Conservation (phyloP, 257 asterid species). For the Marsdenia floribunda region DNA sequence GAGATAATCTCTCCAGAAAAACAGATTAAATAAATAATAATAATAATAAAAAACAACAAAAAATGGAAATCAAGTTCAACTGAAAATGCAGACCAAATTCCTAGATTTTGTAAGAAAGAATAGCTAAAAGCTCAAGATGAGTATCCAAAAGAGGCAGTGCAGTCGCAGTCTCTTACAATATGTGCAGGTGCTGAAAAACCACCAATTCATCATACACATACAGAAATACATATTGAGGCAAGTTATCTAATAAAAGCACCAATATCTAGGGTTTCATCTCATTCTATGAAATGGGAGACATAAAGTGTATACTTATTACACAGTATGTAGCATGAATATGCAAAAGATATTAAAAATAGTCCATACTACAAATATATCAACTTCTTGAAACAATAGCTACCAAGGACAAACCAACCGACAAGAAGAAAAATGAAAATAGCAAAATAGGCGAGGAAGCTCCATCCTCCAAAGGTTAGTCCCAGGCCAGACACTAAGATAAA, state of each 20-base stretch:
- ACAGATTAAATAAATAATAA: not conserved
- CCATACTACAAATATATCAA: slow-evolving; percentile 50
- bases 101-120: not conserved
- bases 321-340: no score
- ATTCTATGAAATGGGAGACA: not conserved
- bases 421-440: slow-evolving; percentile 47
- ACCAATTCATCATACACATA: not conserved
- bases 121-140: not conserved
- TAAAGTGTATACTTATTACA: not conserved
- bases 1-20: not conserved
- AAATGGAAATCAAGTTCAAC: not conserved
- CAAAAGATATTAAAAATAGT: not conserved
- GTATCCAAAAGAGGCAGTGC: not conserved
- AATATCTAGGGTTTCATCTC: not conserved
- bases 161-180: not conserved
- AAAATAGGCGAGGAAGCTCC: slow-evolving; percentile 46
- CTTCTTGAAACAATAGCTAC: slow-evolving; percentile 65
- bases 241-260: not conserved
- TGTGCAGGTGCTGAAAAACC: not conserved
- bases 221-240: not conserved
- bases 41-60: not conserved
- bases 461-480: slow-evolving; percentile 69
- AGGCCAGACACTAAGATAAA: slow-evolving; percentile 44
- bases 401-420: slow-evolving; percentile 78
- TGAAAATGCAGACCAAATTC: not conserved